Conservation (phyloP, 768 basidiomycete species). For the Nidularia sp. region DNA sequence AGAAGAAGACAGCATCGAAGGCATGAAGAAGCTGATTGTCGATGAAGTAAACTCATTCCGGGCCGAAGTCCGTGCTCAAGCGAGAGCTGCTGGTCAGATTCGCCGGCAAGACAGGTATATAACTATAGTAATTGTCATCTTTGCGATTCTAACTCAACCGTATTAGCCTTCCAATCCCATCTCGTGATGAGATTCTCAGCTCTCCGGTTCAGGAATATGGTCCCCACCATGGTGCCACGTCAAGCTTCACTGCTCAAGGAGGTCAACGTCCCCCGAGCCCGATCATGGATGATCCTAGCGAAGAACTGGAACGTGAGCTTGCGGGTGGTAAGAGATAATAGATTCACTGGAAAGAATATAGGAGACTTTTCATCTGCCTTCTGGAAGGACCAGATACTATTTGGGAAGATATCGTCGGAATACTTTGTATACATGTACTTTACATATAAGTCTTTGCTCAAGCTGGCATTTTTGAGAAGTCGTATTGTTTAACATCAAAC, state of each 20-base stretch:
- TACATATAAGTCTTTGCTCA: too few species aligned
- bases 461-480: too few species aligned
- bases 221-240: slow-evolving; percentile 62
- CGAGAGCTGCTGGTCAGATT: slow-evolving; percentile 66
- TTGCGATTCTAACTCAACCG: background rate
- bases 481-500: too few species aligned
- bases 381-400: background rate
- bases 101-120: slow-evolving; percentile 73
- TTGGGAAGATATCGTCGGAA: background rate
- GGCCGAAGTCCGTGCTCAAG: slow-evolving; percentile 83
- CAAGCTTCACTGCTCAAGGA: slow-evolving; percentile 49
- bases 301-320: slow-evolving; percentile 83
- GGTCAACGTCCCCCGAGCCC: slow-evolving; percentile 56
- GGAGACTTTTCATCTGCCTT: background rate
- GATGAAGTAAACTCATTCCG: slow-evolving; percentile 91
- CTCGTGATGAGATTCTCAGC: slow-evolving; percentile 75
- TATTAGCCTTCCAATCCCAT: slow-evolving; percentile 70
- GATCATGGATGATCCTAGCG: slow-evolving; percentile 81
- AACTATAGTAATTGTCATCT: background rate
- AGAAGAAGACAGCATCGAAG: slow-evolving; percentile 93
- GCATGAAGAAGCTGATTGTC: slow-evolving; percentile 95
- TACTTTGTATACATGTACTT: background rate
- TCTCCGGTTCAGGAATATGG: slow-evolving; percentile 70
- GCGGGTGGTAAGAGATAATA: slow-evolving; percentile 39
- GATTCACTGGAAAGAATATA: background rate